Base-by-base conservation (phyloP, 345 rosid genomes). In the Lumnitzera racemosa region DNA sequence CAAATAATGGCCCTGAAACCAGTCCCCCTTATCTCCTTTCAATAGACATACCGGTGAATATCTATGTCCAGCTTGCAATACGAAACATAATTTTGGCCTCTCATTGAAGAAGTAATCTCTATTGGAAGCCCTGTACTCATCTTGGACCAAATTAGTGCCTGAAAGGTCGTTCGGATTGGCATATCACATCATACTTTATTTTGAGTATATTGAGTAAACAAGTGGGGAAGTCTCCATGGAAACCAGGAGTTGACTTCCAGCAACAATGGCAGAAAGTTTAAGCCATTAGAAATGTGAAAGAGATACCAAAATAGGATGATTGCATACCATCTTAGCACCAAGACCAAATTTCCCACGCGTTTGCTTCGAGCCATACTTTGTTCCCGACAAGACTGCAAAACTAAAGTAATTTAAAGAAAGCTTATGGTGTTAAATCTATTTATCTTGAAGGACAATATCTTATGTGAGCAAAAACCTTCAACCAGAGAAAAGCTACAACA, bases 131-230 rank as follows among this genome's bases (percentile, higher is more conserved):
- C 98, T 56, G 96, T 92, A 59, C 98, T 92, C 98, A 92, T 89
- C 78, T 92, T 92, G 79, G 98, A 87, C 98, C 98, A 92, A 70
- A 92, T 92, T 70, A 89, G 73, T 24, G 98, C 98, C 98, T 92
- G 86, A 67, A 66, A n/a, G 62, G 62, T 36, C 6, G 67, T 59
- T 24, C n/a, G 27, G 46, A 65, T 56, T 15, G n/a, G 12, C 43
- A 36, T 36, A 9, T 36, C 43, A 36, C 11, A 36, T 36, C 43
- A 36, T 36, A 36, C 5, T 9, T 1, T 36, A 9, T 36, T 27
- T 27, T 27, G 5, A 36, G 43, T 7, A 36, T 36, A 4, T 36
- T 36, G 43, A 36, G 43, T 3, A 36, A 5, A 7, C 43, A 36
- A 36, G 43, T 36, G 11, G 43, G 43, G 43, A 36, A 36, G 1